A percentile compares a stretch with the other conserved stretches of the same genome.
These are phyloP conservation scores for Aspergillus fumigatus DNA, from an alignment of 2,329 filamentous ascomycete genomes.

Conservation along the genomic window DNA sequence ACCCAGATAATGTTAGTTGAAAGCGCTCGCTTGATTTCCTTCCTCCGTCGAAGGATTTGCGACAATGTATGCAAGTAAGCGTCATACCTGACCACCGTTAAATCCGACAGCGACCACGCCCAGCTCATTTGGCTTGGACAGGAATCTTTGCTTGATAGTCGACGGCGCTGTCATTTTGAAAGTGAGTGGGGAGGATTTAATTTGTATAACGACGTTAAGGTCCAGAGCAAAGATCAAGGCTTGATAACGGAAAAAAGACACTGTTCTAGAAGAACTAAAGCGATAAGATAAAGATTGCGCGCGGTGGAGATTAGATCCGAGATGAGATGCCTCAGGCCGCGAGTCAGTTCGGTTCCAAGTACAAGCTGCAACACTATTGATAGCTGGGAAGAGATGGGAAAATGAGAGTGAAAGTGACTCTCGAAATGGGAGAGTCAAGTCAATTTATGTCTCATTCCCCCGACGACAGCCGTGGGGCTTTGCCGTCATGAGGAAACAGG, in stretches of 20 bases:
- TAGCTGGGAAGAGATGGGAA: background rate
- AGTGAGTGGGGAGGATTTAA: background rate
- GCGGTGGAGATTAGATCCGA: constrained; percentile 1
- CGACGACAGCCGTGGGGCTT: constrained; percentile 9
- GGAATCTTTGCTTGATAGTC: constrained; percentile 66
- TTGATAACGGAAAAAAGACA: constrained; percentile 6
- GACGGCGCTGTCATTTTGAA: constrained; percentile 52
- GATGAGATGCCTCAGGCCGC: background rate
- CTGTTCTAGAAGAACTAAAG: constrained; percentile 10
- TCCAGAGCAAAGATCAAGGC: constrained; percentile 4
- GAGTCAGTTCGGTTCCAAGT: background rate
- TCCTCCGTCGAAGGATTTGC: background rate
- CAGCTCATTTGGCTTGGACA: constrained; percentile 71
- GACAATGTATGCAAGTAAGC: background rate
- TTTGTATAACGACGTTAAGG: constrained; percentile 2
- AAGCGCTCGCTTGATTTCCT: background rate
- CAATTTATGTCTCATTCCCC: constrained; percentile 2
- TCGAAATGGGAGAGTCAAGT: background rate
- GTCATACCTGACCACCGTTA: constrained; percentile 83
- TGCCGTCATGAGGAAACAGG: constrained; percentile 7
- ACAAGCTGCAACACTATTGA: background rate
- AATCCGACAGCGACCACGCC: constrained; percentile 94
- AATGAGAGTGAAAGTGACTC: background rate
- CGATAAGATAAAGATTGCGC: constrained; percentile 19
- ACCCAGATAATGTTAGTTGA: constrained; percentile 4